Conservation (phyloP, 2,329 filamentous ascomycete genomes). For the Penicillium sp. region DNA sequence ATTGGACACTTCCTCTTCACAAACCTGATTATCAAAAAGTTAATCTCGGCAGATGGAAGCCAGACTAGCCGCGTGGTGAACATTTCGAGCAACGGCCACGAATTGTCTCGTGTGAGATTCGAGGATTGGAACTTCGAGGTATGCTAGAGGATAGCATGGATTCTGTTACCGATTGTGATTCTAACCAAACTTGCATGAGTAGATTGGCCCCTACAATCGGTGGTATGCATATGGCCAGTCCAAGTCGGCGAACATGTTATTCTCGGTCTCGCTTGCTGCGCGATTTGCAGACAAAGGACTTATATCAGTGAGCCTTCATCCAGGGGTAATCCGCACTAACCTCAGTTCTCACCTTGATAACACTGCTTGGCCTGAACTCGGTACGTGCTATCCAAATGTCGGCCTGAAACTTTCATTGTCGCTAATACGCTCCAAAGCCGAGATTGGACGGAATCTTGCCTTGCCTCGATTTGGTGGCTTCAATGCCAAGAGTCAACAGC, state of each 20-base stretch:
- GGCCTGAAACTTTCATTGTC: not conserved
- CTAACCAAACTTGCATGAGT: not conserved
- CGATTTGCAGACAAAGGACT: slow-evolving; percentile 24
- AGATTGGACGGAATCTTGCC: slow-evolving; percentile 5
- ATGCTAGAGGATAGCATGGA: not conserved
- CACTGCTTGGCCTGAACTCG: slow-evolving; percentile 10
- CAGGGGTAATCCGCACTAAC: slow-evolving; percentile 27
- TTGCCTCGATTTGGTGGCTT: slow-evolving; percentile 12
- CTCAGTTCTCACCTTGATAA: slow-evolving; percentile 14
- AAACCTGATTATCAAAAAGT: slow-evolving; percentile 38
- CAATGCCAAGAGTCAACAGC: slow-evolving; percentile 23
- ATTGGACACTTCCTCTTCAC: slow-evolving; percentile 43
- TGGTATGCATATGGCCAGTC: slow-evolving; percentile 46
- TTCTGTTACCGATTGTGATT: not conserved
- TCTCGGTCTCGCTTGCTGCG: slow-evolving; percentile 38
- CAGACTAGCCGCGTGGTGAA: slow-evolving; percentile 37
- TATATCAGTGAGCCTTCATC: slow-evolving; percentile 27
- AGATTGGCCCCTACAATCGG: slow-evolving; percentile 29
- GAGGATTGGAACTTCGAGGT: slow-evolving; percentile 48
- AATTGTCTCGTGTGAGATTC: slow-evolving; percentile 44
- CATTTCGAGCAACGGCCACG: slow-evolving; percentile 48
- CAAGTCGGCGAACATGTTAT: slow-evolving; percentile 51
- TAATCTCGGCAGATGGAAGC: slow-evolving; percentile 28
- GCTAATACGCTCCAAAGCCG: not conserved
- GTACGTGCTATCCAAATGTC: not conserved